Conservation (phyloP, 2,329 filamentous ascomycete species). For the Curvularia eragrostidis region DNA sequence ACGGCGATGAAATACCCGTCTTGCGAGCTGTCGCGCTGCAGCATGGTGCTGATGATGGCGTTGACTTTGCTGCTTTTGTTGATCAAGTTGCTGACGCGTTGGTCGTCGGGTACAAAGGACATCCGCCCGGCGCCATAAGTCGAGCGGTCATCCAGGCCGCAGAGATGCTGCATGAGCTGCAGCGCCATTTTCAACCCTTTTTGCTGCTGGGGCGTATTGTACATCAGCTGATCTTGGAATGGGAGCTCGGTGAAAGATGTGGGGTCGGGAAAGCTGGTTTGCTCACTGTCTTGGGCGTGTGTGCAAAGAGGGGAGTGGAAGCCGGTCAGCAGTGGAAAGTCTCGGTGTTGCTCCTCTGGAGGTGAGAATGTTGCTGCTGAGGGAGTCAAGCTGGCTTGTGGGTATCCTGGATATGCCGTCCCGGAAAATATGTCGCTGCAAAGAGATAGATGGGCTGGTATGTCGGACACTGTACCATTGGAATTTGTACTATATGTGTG, state of each 20-base stretch:
- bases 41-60: neutral
- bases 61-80: conserved; percentile 1
- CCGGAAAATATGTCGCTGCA: neutral
- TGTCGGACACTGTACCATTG: neutral
- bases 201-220: neutral
- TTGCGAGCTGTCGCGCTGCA: neutral
- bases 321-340: neutral
- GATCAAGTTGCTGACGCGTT: neutral
- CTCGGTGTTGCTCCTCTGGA: neutral
- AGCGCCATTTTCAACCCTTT: neutral
- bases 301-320: neutral
- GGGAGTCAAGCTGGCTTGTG: neutral
- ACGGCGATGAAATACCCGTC: neutral
- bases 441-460: neutral
- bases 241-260: neutral
- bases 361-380: neutral
- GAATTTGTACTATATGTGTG: neutral
- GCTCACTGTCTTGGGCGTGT: neutral
- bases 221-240: neutral
- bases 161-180: conserved; percentile 2
- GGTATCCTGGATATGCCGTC: neutral
- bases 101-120: neutral
- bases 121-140: neutral
- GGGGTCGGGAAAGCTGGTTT: neutral
- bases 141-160: neutral